Evolutionary conservation across 768 basidiomycete genomes (phyloP).

Genomic region (Ramaria sp.): DNA sequence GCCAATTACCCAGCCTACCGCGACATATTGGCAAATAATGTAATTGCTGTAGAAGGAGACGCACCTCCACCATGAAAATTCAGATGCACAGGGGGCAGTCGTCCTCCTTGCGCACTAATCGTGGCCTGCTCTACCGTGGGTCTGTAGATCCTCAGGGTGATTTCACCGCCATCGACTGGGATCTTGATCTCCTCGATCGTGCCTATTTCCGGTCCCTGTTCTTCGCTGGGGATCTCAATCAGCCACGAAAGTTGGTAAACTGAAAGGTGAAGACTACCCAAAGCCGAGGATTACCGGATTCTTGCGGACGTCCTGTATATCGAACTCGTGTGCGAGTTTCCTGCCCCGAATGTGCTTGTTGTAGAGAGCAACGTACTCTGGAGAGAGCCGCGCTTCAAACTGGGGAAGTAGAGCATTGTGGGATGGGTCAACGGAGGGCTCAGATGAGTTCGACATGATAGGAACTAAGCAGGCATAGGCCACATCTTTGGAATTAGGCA

Average conservation of each 20-base stretch:
- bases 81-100: constrained; percentile 6
- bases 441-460: neutral
- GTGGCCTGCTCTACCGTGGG: constrained; percentile 4
- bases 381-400: constrained; percentile 3
- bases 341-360: constrained; percentile 7
- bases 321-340: constrained; percentile 7
- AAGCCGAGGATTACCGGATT: constrained; percentile 7
- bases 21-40: neutral
- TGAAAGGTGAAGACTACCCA: neutral
- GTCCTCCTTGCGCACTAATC: constrained; percentile 5
- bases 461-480: neutral
- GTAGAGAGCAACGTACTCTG: constrained; percentile 6
- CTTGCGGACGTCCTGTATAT: neutral
- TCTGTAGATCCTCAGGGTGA: constrained; percentile 4
- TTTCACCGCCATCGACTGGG: constrained; percentile 5
- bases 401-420: constrained; percentile 7
- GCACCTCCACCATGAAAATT: constrained; percentile 9
- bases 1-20: constrained; percentile 5
- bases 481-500: neutral
- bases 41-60: neutral
- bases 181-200: neutral
- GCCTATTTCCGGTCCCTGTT: neutral
- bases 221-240: neutral
- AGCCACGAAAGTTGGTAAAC: neutral
- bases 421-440: neutral